Base-by-base conservation (phyloP, 768 basidiomycete genomes). In the Daedalea quercina region DNA sequence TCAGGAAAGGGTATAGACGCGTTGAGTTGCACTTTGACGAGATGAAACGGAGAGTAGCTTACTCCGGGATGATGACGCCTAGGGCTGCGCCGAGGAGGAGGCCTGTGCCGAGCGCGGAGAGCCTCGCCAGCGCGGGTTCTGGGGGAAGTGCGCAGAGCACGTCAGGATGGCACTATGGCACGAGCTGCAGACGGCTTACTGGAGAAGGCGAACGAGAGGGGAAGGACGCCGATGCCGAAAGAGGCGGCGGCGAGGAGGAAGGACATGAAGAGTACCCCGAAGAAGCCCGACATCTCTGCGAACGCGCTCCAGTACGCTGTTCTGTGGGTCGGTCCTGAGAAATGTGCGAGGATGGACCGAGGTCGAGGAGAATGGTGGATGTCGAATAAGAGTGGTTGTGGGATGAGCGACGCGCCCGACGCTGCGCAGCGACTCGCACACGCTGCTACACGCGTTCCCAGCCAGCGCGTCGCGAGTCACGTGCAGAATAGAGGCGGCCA, bases 1-100 rank as follows among this genome's bases (percentile, higher is more conserved):
- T n/a, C n/a, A n/a, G n/a, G n/a, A n/a, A n/a, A 35, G 34, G 34
- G 17, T 35, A 40, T 40, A 15, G 15, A 15, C 37, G 17, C 37
- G 37, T 6, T 40, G 19, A 40, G 28, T 11, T 4, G 11, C 11
- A 11, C 28, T 4, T 31, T 31, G 28, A 46, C 25, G 49, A 31
- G 24, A 42, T 22, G 19, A 25, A n/a, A 42, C n/a, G 26, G 46
- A 33, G 28, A 17, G 45, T 44, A 46, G 83, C 87, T 66, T 69
- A 94, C 88, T 96, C 94, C 34, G 95, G 94, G 49, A 97, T 85
- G 57, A 97, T 91, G 23, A 98, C 82, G 12, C 90, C 90, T 57
- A 97, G 70, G 0, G 91, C 92, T 2, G 94, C 87, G 3, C 94
- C 94, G 13, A 96, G 77, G 17, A 98, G 76, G 11, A 97, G 71